Conservation (phyloP, 2,329 filamentous ascomycete genomes). For the Xylaria arbuscula region DNA sequence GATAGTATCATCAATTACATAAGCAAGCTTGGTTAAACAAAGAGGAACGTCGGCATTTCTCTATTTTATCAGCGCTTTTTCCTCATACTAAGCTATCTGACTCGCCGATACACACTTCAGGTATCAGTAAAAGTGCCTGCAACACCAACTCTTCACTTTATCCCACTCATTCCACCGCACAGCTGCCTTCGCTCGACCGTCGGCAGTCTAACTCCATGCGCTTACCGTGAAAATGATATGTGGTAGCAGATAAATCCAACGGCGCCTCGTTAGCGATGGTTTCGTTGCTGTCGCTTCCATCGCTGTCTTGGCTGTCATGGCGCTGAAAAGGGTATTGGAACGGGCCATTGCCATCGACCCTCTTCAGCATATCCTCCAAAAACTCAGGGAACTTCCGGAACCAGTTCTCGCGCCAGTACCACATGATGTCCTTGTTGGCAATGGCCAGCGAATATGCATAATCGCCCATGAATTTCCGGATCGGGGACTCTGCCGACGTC, state of each 20-base stretch:
- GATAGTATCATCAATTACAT: no score
- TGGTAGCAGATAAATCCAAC: constrained; percentile 12
- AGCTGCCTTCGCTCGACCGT: not conserved
- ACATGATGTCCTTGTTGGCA: constrained; percentile 6
- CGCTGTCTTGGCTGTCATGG: not conserved
- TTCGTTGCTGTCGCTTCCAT: not conserved
- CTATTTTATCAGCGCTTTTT: no score
- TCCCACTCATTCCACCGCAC: not conserved
- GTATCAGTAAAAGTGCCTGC: no score
- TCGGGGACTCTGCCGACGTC: not conserved
- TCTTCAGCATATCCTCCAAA: constrained; percentile 17
- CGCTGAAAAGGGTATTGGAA: constrained; percentile 5
- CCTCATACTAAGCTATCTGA: not conserved
- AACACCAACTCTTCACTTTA: not conserved
- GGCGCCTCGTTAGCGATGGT: not conserved
- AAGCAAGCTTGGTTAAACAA: no score
- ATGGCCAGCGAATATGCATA: constrained; percentile 11
- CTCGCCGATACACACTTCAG: not conserved
- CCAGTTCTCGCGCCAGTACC: constrained; percentile 10
- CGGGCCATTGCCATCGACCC: constrained; percentile 17
- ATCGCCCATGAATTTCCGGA: constrained; percentile 17
- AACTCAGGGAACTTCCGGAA: constrained; percentile 16
- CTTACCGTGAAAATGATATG: constrained; percentile 19
- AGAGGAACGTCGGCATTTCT: no score
- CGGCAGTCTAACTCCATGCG: constrained; percentile 6